These are phyloP conservation scores for Coemansia sp. DNA, from an alignment of 192 early-diverging fungal genomes.

Conservation along the genomic window DNA sequence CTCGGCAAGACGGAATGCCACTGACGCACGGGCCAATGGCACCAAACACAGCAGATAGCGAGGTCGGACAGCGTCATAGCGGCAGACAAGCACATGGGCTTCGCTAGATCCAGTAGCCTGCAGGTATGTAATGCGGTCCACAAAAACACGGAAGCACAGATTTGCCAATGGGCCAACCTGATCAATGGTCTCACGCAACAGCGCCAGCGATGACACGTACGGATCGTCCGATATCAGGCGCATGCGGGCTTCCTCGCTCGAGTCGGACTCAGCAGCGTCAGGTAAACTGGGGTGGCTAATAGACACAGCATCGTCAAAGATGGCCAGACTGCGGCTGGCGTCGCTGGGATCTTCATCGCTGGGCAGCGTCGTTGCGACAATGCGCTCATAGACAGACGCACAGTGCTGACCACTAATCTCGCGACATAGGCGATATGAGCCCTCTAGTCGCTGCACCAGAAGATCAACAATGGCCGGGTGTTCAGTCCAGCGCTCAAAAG, in stretches of 20 bases:
- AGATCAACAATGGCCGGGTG: constrained; percentile 17
- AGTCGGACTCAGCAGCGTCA: background rate
- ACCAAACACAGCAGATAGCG: constrained; percentile 45
- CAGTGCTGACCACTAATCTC: constrained; percentile 31
- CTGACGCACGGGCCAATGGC: constrained; percentile 28
- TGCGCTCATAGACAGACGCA: constrained; percentile 36
- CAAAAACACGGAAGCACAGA: constrained; percentile 38
- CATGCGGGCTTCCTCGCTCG: background rate
- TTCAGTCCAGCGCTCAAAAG: constrained; percentile 33
- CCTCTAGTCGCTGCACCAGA: constrained; percentile 27
- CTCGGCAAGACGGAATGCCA: constrained; percentile 46
- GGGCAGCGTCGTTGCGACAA: constrained; percentile 22
- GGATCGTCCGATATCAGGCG: constrained; percentile 18
- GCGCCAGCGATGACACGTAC: constrained; percentile 27
- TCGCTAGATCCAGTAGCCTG: constrained; percentile 2
- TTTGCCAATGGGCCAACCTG: constrained; percentile 41
- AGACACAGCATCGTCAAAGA: constrained; percentile 29
- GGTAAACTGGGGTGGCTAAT: constrained; percentile 13
- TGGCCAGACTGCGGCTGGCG: constrained; percentile 4
- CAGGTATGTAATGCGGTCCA: constrained; percentile 27
- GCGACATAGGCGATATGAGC: constrained; percentile 34
- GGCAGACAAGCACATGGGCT: constrained; percentile 7
- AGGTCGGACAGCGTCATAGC: constrained; percentile 31
- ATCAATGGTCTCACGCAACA: constrained; percentile 40
- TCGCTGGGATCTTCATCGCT: constrained; percentile 16